Base-by-base conservation (phyloP, 345 rosid species). In the Acer saccharum region DNA sequence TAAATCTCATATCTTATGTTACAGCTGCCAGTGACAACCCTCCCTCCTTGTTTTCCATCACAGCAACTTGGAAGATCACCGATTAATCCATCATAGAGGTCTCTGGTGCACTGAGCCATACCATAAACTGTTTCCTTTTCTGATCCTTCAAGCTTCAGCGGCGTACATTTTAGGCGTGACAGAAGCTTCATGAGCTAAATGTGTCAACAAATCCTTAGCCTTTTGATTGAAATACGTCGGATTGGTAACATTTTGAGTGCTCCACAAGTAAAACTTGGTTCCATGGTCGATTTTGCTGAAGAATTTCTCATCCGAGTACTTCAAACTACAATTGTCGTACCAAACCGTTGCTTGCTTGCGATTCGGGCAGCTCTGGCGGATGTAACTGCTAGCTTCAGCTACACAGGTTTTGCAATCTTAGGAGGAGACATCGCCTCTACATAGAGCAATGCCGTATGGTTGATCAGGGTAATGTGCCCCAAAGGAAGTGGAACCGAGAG, bases 21-120 rank as follows among this genome's bases (percentile, higher is more conserved):
- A 68, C 97, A 92, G 43, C 93, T 92, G 7, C 86, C 89, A 55
- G 87, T 81, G 35, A 91, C 75, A 65, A 84, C 87, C 77, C 91
- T 84, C 0, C 97, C 97, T 9, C 94, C 92, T 80, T 81, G 86
- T 81, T 88, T 92, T 71, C 91, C 97, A 46, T 87, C 89, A 61
- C 94, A 88, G 64, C 92, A 87, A 32, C 85, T 88, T 11, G 88
- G 91, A 77, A 90, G 71, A 73, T 88, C 85, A 0, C 81, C 88
- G 12, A 90, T 84, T 0, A 87, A 85, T 7, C 78, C 20, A 8
- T 64, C 64, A 23, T 79, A 84, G 68, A 93, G 81, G 70, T 90
- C 94, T 65, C 93, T 86, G 0, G 90, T 88, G 77, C 97, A 92
- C 76, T 90, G 92, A 72, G 85, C 87, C 73, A 89, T 35, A 48